A percentile compares a stretch with the other conserved stretches of the same genome.
phyloP scores from a whole-genome alignment of 345 rosid species.

The Cardiospermum halicacabum region DNA sequence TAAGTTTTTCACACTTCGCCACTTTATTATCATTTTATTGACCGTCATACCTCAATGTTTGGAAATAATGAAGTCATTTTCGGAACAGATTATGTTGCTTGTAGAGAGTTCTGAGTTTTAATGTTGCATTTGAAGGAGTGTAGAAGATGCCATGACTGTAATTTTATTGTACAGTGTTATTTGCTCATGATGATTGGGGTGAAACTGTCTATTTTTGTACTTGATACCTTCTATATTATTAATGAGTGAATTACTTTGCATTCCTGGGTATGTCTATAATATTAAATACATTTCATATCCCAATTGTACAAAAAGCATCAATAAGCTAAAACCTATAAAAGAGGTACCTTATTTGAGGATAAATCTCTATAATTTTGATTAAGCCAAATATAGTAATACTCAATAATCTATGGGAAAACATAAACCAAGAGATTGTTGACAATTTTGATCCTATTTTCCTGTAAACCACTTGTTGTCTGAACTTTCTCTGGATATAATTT shows the following conservation, averaged over 20 bases:
- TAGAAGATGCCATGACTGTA: constrained; percentile 26
- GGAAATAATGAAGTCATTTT: constrained; percentile 21
- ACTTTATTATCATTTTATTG: constrained; percentile 18
- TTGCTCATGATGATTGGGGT: not conserved
- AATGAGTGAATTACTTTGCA: not conserved
- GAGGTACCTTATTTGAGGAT: not conserved
- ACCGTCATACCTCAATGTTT: constrained; percentile 11
- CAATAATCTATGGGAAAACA: not conserved
- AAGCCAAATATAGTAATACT: not conserved
- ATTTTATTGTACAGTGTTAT: constrained; percentile 34
- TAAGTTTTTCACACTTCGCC: constrained; percentile 8
- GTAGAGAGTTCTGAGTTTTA: constrained; percentile 30
- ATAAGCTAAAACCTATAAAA: too few species aligned
- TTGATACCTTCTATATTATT: not conserved
- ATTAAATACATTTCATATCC: too few species aligned
- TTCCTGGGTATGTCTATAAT: too few species aligned
- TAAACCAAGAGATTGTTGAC: not conserved
- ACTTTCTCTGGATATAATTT: not conserved
- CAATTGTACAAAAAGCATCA: too few species aligned
- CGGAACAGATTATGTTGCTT: constrained; percentile 25
- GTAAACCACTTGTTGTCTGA: constrained; percentile 7
- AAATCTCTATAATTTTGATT: not conserved
- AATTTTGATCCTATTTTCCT: not conserved
- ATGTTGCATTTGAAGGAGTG: constrained; percentile 25
- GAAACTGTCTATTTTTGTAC: constrained; percentile 11